phyloP scores from a whole-genome alignment of 1,284 basidiomycete genomes.

The Microbotryum intermedium region DNA sequence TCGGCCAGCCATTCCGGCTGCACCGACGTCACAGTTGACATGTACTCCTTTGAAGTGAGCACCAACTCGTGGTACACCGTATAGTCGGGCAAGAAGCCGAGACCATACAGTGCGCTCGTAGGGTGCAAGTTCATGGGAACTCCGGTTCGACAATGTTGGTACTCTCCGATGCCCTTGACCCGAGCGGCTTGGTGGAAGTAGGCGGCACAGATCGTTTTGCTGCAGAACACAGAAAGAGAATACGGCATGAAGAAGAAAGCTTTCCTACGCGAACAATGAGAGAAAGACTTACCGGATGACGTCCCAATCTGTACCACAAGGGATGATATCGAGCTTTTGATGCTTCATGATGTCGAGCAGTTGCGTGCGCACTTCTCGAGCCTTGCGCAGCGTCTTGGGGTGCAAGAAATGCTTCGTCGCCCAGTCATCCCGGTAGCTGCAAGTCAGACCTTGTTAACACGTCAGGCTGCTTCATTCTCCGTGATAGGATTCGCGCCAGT shows the following conservation, averaged over 20 bases:
- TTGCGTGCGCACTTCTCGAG: slow-evolving; percentile 90
- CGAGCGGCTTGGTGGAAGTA: slow-evolving; percentile 99
- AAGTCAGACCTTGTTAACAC: too few species aligned
- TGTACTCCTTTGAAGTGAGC: slow-evolving; percentile 84
- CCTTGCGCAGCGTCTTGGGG: slow-evolving; percentile 89
- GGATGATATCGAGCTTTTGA: slow-evolving; percentile 85
- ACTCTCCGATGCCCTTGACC: slow-evolving; percentile 97
- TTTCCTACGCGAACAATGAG: neutral
- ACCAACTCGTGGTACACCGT: slow-evolving; percentile 92
- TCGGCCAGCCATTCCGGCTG: slow-evolving; percentile 83
- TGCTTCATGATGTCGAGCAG: slow-evolving; percentile 98
- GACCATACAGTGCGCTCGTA: slow-evolving; percentile 88
- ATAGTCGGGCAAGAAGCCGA: slow-evolving; percentile 89
- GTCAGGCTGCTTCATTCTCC: too few species aligned
- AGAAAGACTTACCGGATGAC: slow-evolving; percentile 56
- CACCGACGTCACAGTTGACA: slow-evolving; percentile 92
- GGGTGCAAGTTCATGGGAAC: slow-evolving; percentile 87
- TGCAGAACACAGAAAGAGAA: slow-evolving; percentile 36
- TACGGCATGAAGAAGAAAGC: slow-evolving; percentile 21
- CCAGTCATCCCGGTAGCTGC: slow-evolving; percentile 85
- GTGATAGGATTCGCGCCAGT: neutral
- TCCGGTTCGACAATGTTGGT: slow-evolving; percentile 94
- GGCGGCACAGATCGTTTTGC: slow-evolving; percentile 94
- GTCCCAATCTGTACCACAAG: slow-evolving; percentile 92
- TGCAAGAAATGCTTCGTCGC: slow-evolving; percentile 89